Percentiles rank a stretch among this genome's conserved stretches.
These are phyloP conservation scores for Thermoascus crustaceus DNA, from an alignment of 2,329 filamentous ascomycete genomes.

Conservation along the genomic window DNA sequence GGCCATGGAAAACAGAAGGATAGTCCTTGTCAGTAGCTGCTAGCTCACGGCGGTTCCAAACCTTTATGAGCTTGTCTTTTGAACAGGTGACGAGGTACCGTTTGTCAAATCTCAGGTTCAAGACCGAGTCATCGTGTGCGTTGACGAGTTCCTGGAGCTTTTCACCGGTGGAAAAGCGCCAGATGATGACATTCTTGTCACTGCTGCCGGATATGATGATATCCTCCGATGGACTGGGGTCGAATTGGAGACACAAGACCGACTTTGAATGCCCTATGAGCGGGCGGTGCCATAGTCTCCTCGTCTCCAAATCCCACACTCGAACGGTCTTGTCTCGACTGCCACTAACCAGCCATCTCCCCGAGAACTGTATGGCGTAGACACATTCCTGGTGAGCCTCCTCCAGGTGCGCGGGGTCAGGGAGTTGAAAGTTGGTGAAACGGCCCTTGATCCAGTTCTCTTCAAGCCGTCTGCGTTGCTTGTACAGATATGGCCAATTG, in stretches of 20 bases:
- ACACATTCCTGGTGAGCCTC: conserved; percentile 90
- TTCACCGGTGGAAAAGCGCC: conserved; percentile 86
- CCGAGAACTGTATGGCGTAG: conserved; percentile 85
- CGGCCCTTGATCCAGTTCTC: conserved; percentile 83
- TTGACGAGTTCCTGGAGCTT: conserved; percentile 65
- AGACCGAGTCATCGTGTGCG: conserved; percentile 81
- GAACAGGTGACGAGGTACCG: conserved; percentile 91
- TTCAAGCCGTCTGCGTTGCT: conserved; percentile 74
- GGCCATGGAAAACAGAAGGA: conserved; percentile 34
- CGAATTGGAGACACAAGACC: conserved; percentile 91
- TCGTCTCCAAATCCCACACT: conserved; percentile 81
- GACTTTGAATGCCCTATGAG: conserved; percentile 73
- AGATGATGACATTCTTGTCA: conserved; percentile 82
- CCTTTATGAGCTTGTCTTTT: conserved; percentile 93
- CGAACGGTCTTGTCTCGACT: conserved; percentile 82
- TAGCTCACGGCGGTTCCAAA: conserved; percentile 78
- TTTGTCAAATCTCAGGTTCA: conserved; percentile 88
- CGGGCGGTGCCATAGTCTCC: conserved; percentile 65
- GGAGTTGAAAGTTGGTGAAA: conserved; percentile 80
- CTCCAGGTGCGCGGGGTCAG: conserved; percentile 67
- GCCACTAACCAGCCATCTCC: conserved; percentile 82
- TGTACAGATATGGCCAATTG: conserved; percentile 92
- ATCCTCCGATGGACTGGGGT: conserved; percentile 77
- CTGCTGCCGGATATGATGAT: conserved; percentile 93
- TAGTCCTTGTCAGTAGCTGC: conserved; percentile 38